Evolutionary conservation across 2,329 filamentous ascomycete genomes (phyloP).

Genomic region (Colletotrichum orchidophilum): DNA sequence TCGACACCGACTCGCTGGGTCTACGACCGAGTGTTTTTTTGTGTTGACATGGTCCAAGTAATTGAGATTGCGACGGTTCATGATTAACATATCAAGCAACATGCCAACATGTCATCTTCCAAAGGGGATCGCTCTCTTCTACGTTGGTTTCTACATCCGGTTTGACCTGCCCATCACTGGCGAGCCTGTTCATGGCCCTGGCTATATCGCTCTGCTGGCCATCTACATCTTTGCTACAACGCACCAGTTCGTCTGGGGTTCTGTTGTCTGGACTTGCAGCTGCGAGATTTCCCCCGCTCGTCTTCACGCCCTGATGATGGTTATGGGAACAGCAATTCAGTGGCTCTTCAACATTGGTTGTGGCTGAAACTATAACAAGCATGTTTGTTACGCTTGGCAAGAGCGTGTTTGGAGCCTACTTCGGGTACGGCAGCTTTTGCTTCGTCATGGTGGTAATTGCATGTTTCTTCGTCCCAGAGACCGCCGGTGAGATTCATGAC

Average conservation of each 20-base stretch:
- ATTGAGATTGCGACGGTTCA: neutral
- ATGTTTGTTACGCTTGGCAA: conserved; percentile 59
- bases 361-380: conserved; percentile 40
- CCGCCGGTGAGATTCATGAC: conserved; percentile 56
- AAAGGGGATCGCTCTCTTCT: conserved; percentile 45
- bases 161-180: conserved; percentile 58
- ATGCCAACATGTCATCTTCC: neutral
- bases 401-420: conserved; percentile 56
- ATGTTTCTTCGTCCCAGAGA: conserved; percentile 58
- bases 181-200: conserved; percentile 49
- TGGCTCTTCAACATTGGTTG: conserved; percentile 74
- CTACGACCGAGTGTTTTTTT: conserved; percentile 37
- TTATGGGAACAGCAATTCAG: conserved; percentile 68
- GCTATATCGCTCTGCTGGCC: conserved; percentile 72
- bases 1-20: conserved; percentile 38
- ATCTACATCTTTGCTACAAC: conserved; percentile 68
- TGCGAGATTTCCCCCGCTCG: conserved; percentile 63
- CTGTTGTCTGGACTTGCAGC: conserved; percentile 54
- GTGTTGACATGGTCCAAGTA: conserved; percentile 35
- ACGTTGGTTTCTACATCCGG: conserved; percentile 65
- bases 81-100: neutral
- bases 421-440: conserved; percentile 68
- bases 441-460: conserved; percentile 63
- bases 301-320: conserved; percentile 59
- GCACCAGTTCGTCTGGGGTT: conserved; percentile 52